Percentiles rank a stretch among this genome's conserved stretches.
Conservation (phyloP, 163 green algal species). For the Trebouxia gelatinosa region DNA sequence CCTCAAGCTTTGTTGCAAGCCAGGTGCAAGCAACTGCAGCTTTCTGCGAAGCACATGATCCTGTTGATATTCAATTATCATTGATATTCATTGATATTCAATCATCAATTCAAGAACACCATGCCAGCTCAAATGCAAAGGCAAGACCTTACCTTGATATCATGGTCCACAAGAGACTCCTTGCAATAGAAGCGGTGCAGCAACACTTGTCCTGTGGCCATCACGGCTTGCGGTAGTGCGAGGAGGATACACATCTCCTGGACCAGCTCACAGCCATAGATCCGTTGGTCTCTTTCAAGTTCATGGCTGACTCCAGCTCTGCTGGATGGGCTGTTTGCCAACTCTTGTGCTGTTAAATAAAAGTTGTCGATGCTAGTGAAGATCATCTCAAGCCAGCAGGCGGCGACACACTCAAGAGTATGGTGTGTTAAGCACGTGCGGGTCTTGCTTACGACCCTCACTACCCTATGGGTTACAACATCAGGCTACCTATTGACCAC, state of each 20-base stretch:
- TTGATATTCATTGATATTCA: too few species aligned
- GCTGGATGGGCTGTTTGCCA: slow-evolving; percentile 72
- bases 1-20: slow-evolving; percentile 93
- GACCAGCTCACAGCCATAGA: slow-evolving; percentile 86
- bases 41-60: slow-evolving; percentile 33
- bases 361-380: slow-evolving; percentile 70
- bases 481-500: neutral
- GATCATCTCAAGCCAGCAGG: slow-evolving; percentile 18
- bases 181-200: slow-evolving; percentile 97
- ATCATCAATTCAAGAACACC: neutral
- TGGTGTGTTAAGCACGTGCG: slow-evolving; percentile 1
- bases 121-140: neutral
- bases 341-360: slow-evolving; percentile 76
- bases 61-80: too few species aligned
- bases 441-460: neutral
- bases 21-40: slow-evolving; percentile 69
- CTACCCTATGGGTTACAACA: slow-evolving; percentile 17
- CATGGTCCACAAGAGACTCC: slow-evolving; percentile 75
- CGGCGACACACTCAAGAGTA: neutral
- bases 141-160: slow-evolving; percentile 72
- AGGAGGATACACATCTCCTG: slow-evolving; percentile 66
- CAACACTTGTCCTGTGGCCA: slow-evolving; percentile 89
- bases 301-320: slow-evolving; percentile 77
- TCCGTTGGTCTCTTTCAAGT: slow-evolving; percentile 69
- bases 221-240: slow-evolving; percentile 77